Base-by-base conservation (phyloP, 345 rosid genomes). In the Kandelia obovata region DNA sequence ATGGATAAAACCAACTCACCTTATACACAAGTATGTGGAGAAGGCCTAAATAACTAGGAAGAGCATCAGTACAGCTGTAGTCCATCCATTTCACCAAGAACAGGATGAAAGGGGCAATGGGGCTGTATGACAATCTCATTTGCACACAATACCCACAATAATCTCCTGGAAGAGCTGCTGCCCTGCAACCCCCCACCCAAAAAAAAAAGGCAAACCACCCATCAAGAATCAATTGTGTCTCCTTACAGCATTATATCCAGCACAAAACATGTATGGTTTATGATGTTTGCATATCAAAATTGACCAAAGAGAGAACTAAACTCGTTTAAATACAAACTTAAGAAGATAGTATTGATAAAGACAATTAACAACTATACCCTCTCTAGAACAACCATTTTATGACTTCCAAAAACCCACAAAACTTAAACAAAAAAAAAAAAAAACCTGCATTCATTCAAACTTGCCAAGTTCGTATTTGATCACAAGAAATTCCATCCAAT, bases 21-120 rank as follows among this genome's bases (percentile, higher is more conserved):
- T 85, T 85, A 78, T 80, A 78, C 58, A 89, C 82, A 53, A 87
- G 89, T 31, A 84, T 53, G 71, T 79, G 79, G 74, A 89, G 85
- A 25, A 89, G 82, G 68, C 89, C 92, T 73, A 85, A 78, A 64
- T 68, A 83, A 57, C 68, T 79, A 30, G 89, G 89, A 25, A 89
- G 73, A 4, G 81, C 52, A 73, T 82, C 92, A 25, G 87, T 86
- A 73, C 87, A 87, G 15, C 91, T 79, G 73, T 69, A 88, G 69
- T 87, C 89, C 87, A 85, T 81, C 96, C 92, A 89, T 74, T 87
- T 86, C 43, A 85, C 70, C 71, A 85, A 70, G 79, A 80, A 87
- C 65, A 89, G 73, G 69, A 85, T 64, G 51, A 84, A 67, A 5
- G 84, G 92, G 7, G 90, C 92, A 70, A 85, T 60, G 4, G 87